Base-by-base conservation (phyloP, 2,329 filamentous ascomycete genomes). In the Nigrospora osmanthi region DNA sequence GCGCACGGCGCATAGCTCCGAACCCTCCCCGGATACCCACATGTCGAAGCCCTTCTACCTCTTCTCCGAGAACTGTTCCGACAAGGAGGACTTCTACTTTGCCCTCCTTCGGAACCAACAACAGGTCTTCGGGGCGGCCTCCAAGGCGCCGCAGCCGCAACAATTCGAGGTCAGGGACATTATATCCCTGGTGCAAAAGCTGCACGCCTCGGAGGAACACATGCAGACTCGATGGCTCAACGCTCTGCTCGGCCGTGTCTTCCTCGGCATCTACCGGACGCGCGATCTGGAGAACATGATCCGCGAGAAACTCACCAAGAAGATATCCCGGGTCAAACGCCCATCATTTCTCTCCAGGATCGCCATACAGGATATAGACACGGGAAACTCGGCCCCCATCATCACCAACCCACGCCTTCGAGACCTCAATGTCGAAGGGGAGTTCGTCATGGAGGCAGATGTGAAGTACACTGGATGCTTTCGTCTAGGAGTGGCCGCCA, bases 71-170 rank as follows among this genome's bases (percentile, higher is more conserved):
- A 95, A 94, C 58, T 88, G 88, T 61, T 95, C 90, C 0, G 89
- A 93, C 39, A 98, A 98, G 64, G 93, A 98, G 64, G 93, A 98
- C 61, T 97, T 98, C 66, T 98, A 98, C 63, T 91, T 95, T 65
- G 87, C 91, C 12, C 72, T 98, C 54, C 72, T 98, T 35, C 82
- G 83, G 55, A 94, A 90, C 51, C 87, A 95, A 60, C 83, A 89
- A 53, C 81, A 84, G 55, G 76, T 78, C 14, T 73, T 80, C 46
- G 73, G 75, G 35, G 68, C 71, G 3, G 70, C 71, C 17, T 70
- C 75, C 44, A 70, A 72, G 16, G 76, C 81, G 1, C 89, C 89
- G 0, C 74, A 75, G 43, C 85, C 87, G 11, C 78, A 87, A 50
- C 75, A 82, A 13, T 95, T 95, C 56, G 85, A 95, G 30, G 80